Percentiles rank a stretch among this genome's conserved stretches.
Conservation (phyloP, 192 early-diverging fungal species). For the Coemansia sp. region DNA sequence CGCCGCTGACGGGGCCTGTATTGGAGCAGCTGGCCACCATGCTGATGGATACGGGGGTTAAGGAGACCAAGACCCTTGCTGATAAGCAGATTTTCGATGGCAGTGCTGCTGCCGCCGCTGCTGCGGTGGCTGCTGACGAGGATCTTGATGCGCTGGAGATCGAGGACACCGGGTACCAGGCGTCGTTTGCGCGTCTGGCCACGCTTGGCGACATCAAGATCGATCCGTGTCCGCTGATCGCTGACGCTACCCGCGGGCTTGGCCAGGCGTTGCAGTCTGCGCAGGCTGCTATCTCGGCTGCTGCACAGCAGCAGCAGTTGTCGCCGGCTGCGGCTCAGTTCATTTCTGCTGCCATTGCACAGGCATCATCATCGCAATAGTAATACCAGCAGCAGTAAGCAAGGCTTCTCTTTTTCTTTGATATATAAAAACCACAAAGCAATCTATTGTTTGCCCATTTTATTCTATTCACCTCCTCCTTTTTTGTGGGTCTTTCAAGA, state of each 20-base stretch:
- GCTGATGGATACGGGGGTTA: constrained; percentile 45
- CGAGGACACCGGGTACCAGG: constrained; percentile 82
- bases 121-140: constrained; percentile 56
- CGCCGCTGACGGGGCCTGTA: constrained; percentile 22
- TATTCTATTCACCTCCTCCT: too few relatives aligned
- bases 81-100: constrained; percentile 24
- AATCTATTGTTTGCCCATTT: too few relatives aligned
- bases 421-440: too few relatives aligned
- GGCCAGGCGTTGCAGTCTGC: constrained; percentile 34
- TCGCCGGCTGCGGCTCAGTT: constrained; percentile 15
- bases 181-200: constrained; percentile 75
- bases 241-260: constrained; percentile 30
- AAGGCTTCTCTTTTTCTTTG: too few relatives aligned
- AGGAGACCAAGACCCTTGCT: constrained; percentile 37
- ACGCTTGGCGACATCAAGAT: constrained; percentile 64
- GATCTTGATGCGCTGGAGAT: constrained; percentile 71
- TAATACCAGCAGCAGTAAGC: too few relatives aligned
- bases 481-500: too few relatives aligned
- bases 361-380: too few relatives aligned
- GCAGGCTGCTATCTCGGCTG: constrained; percentile 16
- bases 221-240: constrained; percentile 64
- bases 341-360: constrained; percentile 16
- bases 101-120: constrained; percentile 22
- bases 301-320: constrained; percentile 18
- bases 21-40: constrained; percentile 38